These are phyloP conservation scores for Asclepias syriaca DNA, from an alignment of 257 asterid species.

Conservation along the genomic window DNA sequence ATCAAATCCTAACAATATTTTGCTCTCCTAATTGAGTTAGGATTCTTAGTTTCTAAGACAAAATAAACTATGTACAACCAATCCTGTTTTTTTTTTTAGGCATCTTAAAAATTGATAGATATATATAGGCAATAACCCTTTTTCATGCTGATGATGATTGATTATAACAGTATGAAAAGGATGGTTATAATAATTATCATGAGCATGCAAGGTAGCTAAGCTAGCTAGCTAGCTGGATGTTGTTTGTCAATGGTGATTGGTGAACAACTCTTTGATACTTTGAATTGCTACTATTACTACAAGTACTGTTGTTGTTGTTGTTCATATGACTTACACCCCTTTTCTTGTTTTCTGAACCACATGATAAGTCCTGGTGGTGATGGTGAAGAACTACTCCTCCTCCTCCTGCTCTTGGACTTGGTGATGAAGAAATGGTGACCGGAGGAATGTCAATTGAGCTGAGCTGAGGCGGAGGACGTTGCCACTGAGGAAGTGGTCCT, in stretches of 20 bases:
- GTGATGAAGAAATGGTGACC: constrained; percentile 62
- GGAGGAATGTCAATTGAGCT: constrained; percentile 85
- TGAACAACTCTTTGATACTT: constrained; percentile 68
- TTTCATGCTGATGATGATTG: constrained; percentile 30
- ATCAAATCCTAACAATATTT: constrained; percentile 29
- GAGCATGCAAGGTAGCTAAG: constrained; percentile 5
- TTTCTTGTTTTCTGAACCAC: constrained; percentile 45
- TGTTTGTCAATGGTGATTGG: constrained; percentile 67
- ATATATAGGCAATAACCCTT: constrained; percentile 27
- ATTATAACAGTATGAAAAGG: constrained; percentile 35
- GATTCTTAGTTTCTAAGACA: constrained; percentile 53
- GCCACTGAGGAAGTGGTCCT: constrained; percentile 97
- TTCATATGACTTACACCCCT: constrained; percentile 21
- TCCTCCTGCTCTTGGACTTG: constrained; percentile 18
- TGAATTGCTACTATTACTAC: constrained; percentile 20
- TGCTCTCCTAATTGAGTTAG: constrained; percentile 40
- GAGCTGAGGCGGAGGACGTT: constrained; percentile 93
- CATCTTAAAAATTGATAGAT: neutral
- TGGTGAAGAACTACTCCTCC: constrained; percentile 21
- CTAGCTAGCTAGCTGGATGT: constrained; percentile 13
- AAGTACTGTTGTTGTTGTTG: neutral
- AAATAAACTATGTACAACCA: constrained; percentile 37
- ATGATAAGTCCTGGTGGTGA: constrained; percentile 56
- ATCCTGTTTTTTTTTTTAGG: neutral
- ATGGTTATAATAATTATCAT: constrained; percentile 22